Evolutionary conservation across 257 asterid genomes (phyloP).

Genomic region (Misopates orontium): DNA sequence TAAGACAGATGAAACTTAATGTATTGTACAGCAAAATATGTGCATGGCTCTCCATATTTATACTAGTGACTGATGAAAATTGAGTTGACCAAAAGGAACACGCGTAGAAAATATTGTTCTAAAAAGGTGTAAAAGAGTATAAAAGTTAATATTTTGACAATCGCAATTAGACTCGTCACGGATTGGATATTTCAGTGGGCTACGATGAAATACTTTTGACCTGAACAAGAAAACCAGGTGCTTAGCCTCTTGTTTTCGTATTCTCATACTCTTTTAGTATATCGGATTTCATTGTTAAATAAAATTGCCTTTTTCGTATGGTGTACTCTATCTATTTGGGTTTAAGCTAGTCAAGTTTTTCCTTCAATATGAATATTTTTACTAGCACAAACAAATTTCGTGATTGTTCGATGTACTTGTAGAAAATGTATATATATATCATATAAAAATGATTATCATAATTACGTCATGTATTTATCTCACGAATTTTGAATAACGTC

Average conservation of each 20-base stretch:
- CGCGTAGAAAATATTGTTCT: not conserved
- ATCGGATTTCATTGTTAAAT: no score
- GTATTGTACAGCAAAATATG: not conserved
- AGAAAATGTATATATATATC: no score
- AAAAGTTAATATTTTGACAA: constrained; percentile 18
- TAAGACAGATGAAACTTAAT: not conserved
- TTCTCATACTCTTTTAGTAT: not conserved
- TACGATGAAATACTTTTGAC: constrained; percentile 24
- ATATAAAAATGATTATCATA: no score
- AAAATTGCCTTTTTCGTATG: no score
- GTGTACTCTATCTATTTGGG: no score
- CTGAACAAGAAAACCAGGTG: constrained; percentile 40
- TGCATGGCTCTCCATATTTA: constrained; percentile 27
- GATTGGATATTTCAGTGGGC: constrained; percentile 45
- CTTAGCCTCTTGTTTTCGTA: constrained; percentile 32
- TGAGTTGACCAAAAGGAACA: constrained; percentile 9
- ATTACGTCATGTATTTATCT: no score
- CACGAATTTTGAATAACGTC: no score
- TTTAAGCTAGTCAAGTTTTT: no score
- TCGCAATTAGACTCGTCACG: constrained; percentile 23
- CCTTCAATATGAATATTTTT: no score
- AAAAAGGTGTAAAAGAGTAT: not conserved
- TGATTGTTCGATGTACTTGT: no score
- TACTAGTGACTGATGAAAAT: constrained; percentile 1
- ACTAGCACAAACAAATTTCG: no score